phyloP scores from a whole-genome alignment of 2,329 filamentous ascomycete species.

The Stagonosporopsis chrysanthemi region DNA sequence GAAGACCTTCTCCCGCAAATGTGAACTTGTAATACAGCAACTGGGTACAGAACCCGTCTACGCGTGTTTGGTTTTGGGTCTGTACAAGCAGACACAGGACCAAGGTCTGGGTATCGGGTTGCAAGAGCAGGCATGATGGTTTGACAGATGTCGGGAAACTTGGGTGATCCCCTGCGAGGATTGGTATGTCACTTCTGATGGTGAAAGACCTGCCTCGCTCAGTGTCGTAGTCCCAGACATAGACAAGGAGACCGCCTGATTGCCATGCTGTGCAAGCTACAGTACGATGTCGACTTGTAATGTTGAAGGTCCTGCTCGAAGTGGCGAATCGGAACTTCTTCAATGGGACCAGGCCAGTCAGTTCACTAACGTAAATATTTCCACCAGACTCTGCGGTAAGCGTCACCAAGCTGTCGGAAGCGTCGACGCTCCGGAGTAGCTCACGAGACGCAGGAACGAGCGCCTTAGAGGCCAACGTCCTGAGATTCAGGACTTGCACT shows the following conservation, averaged over 20 bases:
- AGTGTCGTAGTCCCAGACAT: slow-evolving; percentile 42
- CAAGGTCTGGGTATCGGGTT: slow-evolving; percentile 25
- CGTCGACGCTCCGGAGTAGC: slow-evolving; percentile 18
- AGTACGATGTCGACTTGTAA: slow-evolving; percentile 31
- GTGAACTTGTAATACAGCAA: slow-evolving; percentile 17
- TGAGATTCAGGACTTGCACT: slow-evolving; percentile 35
- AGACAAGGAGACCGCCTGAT: slow-evolving; percentile 22
- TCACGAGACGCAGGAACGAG: slow-evolving; percentile 33
- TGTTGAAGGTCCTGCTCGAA: neutral
- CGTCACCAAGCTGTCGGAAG: slow-evolving; percentile 38
- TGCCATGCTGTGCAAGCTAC: slow-evolving; percentile 31
- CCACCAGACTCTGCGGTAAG: slow-evolving; percentile 21
- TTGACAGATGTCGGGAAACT: neutral
- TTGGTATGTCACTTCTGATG: slow-evolving; percentile 11
- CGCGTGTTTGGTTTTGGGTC: neutral
- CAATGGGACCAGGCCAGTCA: slow-evolving; percentile 17
- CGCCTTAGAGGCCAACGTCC: slow-evolving; percentile 22
- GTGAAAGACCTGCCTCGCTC: slow-evolving; percentile 32
- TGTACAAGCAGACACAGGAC: slow-evolving; percentile 1
- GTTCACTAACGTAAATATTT: slow-evolving; percentile 29
- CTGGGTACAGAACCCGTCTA: neutral
- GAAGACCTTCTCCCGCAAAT: slow-evolving; percentile 20
- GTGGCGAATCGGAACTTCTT: slow-evolving; percentile 34
- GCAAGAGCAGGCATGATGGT: slow-evolving; percentile 8
- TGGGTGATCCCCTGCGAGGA: neutral